Percentiles rank a stretch among this genome's conserved stretches.
Conservation (phyloP, 192 early-diverging fungal genomes). For the Diversispora epigaea region DNA sequence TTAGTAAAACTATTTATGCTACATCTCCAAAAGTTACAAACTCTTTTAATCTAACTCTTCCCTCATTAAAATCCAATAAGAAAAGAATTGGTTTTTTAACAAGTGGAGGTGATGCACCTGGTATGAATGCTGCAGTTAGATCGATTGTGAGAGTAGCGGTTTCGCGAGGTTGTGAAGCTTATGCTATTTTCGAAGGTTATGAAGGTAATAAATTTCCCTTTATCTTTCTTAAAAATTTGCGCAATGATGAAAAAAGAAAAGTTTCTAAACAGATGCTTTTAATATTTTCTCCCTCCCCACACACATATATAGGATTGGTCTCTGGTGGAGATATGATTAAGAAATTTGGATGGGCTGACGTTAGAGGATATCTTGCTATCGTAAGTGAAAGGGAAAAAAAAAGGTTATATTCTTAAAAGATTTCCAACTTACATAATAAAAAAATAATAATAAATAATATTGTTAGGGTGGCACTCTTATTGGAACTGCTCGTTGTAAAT, state of each 20-base stretch:
- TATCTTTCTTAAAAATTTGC: background rate
- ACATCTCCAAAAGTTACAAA: slow-evolving; percentile 4
- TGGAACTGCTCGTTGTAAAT: slow-evolving; percentile 87
- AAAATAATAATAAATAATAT: slow-evolving; percentile 15
- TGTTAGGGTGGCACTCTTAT: slow-evolving; percentile 90
- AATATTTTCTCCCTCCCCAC: too few species aligned
- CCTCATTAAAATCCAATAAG: background rate
- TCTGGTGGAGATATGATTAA: slow-evolving; percentile 87
- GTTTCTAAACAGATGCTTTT: too few species aligned
- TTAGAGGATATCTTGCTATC: slow-evolving; percentile 78
- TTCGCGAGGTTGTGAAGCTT: slow-evolving; percentile 78
- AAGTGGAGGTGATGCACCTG: slow-evolving; percentile 92
- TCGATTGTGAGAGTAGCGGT: slow-evolving; percentile 87
- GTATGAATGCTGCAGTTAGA: slow-evolving; percentile 96
- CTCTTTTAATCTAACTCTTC: background rate
- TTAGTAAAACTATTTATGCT: slow-evolving; percentile 38
- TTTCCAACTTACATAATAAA: background rate
- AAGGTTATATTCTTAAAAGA: too few species aligned
- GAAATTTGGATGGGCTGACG: slow-evolving; percentile 85
- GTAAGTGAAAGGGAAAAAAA: slow-evolving; percentile 38
- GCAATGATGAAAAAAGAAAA: too few species aligned
- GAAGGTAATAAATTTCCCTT: slow-evolving; percentile 56
- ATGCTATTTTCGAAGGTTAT: slow-evolving; percentile 93
- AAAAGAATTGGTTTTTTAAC: slow-evolving; percentile 94
- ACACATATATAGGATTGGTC: slow-evolving; percentile 66